Conservation (phyloP, 768 basidiomycete species). For the Termitomyces sp. region DNA sequence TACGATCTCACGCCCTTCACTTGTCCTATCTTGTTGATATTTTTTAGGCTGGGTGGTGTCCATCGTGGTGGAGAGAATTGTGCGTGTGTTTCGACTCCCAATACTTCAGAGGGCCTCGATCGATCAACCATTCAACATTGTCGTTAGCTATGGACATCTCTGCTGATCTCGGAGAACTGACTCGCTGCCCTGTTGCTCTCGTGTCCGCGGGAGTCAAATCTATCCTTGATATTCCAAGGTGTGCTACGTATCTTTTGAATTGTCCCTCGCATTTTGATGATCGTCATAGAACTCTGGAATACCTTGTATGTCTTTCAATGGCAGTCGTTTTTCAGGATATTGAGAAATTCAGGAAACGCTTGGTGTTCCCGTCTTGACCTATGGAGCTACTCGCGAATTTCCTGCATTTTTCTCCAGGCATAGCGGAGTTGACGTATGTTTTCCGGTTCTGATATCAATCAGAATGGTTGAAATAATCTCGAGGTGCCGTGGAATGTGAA, state of each 20-base stretch:
- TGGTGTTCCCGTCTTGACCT: conserved; percentile 87
- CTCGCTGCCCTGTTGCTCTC: conserved; percentile 86
- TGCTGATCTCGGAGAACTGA: conserved; percentile 87
- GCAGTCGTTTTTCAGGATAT: not conserved
- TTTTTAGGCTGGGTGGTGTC: conserved; percentile 72
- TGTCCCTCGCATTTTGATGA: not conserved
- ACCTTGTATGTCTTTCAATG: conserved; percentile 48
- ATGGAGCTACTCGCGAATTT: conserved; percentile 73
- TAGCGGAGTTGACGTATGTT: conserved; percentile 74
- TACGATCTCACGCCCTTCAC: not conserved
- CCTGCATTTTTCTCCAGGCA: conserved; percentile 90
- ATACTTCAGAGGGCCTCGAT: not conserved
- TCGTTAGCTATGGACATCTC: conserved; percentile 87
- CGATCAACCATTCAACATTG: not conserved
- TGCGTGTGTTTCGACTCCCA: conserved; percentile 18
- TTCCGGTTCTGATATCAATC: not conserved
- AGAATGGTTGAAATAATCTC: not conserved
- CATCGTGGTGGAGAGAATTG: conserved; percentile 52
- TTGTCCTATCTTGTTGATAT: not conserved
- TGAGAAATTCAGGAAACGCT: conserved; percentile 73
- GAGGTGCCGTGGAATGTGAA: conserved; percentile 80
- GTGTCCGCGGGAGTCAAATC: conserved; percentile 94
- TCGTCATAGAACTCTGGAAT: conserved; percentile 68
- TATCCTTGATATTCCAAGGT: conserved; percentile 90
- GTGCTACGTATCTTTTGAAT: conserved; percentile 12